Conservation (phyloP, 2,329 filamentous ascomycete genomes). For the Neobulgaria alba region DNA sequence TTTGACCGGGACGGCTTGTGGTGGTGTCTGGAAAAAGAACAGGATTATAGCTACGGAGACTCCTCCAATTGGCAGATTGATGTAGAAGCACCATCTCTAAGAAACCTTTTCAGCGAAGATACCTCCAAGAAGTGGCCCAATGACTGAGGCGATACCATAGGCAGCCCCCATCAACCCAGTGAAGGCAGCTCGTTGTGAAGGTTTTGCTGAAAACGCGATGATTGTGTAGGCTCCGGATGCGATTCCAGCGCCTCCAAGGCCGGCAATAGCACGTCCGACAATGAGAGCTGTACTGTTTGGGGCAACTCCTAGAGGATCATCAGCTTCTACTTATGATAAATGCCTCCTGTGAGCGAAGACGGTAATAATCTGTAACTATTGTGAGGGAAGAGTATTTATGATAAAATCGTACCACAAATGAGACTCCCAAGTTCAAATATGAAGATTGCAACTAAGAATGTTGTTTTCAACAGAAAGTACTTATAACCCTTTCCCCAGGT, state of each 20-base stretch:
- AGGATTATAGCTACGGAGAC: slow-evolving; percentile 32
- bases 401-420: slow-evolving; percentile 26
- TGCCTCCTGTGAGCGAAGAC: slow-evolving; percentile 1
- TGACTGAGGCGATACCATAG: slow-evolving; percentile 24
- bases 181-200: slow-evolving; percentile 28
- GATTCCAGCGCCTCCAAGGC: slow-evolving; percentile 28
- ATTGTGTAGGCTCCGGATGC: slow-evolving; percentile 36
- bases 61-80: slow-evolving; percentile 36
- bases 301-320: slow-evolving; percentile 21
- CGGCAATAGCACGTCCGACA: slow-evolving; percentile 30
- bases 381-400: too few relatives aligned
- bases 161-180: slow-evolving; percentile 29
- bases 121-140: slow-evolving; percentile 31
- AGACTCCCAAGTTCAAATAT: slow-evolving; percentile 32
- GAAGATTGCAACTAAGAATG: slow-evolving; percentile 27
- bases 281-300: slow-evolving; percentile 30
- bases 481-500: slow-evolving; percentile 29
- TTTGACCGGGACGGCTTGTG: slow-evolving; percentile 31
- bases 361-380: too few relatives aligned
- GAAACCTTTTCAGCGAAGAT: slow-evolving; percentile 30
- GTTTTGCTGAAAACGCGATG: slow-evolving; percentile 32
- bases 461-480: slow-evolving; percentile 28
- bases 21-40: slow-evolving; percentile 36
- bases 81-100: slow-evolving; percentile 28
- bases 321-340: background rate